Conservation (phyloP, 345 rosid genomes). For the Eucalyptus urophylla region DNA sequence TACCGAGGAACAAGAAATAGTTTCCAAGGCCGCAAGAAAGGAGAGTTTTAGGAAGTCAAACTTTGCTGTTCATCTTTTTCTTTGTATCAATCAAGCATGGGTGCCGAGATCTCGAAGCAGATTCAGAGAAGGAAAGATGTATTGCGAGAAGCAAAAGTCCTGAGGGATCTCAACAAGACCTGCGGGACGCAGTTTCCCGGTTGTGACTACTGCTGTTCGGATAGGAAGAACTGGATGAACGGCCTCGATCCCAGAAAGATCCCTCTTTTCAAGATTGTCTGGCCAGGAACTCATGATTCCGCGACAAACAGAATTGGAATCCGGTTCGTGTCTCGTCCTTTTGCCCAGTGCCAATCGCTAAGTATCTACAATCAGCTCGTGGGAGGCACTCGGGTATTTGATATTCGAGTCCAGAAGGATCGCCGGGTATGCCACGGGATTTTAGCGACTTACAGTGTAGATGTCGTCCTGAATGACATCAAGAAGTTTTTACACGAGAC, state of each 20-base stretch:
- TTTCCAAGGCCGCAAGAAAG: neutral
- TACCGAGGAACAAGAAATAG: neutral
- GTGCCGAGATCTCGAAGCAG: slow-evolving; percentile 54
- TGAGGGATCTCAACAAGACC: slow-evolving; percentile 25
- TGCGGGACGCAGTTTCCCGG: slow-evolving; percentile 58
- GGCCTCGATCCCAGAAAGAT: slow-evolving; percentile 43
- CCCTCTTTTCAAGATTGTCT: slow-evolving; percentile 60
- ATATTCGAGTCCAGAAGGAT: slow-evolving; percentile 61
- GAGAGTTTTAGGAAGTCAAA: neutral
- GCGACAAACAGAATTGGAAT: slow-evolving; percentile 88
- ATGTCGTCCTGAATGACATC: slow-evolving; percentile 50
- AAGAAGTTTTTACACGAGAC: slow-evolving; percentile 72
- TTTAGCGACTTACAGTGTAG: slow-evolving; percentile 51
- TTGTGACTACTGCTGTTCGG: slow-evolving; percentile 39
- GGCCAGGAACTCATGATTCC: slow-evolving; percentile 97
- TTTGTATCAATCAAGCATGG: slow-evolving; percentile 26
- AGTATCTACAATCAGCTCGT: slow-evolving; percentile 67
- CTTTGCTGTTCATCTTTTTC: neutral
- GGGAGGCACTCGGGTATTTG: slow-evolving; percentile 56
- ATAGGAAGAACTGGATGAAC: slow-evolving; percentile 75
- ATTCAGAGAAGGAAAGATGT: slow-evolving; percentile 34
- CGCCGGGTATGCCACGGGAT: slow-evolving; percentile 81
- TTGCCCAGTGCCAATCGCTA: slow-evolving; percentile 80
- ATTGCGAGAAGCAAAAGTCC: slow-evolving; percentile 34
- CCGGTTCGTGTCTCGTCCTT: slow-evolving; percentile 57